Evolutionary conservation across 306 rosid genomes (phyloP).

Genomic region (Phaseolus lunatus): DNA sequence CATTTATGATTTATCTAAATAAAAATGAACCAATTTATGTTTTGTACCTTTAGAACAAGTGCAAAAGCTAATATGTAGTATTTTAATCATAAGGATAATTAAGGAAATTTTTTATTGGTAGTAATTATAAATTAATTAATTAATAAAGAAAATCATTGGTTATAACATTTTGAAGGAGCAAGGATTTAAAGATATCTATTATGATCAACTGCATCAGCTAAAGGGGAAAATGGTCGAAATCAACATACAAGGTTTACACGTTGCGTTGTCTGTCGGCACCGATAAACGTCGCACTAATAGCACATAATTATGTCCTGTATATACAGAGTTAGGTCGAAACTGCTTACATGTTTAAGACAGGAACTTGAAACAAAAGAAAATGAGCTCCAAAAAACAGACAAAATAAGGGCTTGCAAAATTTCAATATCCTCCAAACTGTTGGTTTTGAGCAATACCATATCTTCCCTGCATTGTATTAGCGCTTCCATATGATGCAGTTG

Average conservation of each 20-base stretch:
- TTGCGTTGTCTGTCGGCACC: neutral
- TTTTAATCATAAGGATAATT: neutral
- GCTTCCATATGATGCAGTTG: conserved; percentile 64
- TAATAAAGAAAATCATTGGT: neutral
- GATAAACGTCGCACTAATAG: conserved; percentile 38
- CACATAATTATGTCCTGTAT: conserved; percentile 43
- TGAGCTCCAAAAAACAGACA: neutral
- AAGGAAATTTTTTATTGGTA: neutral
- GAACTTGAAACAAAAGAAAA: conserved; percentile 12
- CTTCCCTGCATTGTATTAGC: conserved; percentile 56
- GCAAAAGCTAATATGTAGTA: no score
- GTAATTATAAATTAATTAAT: neutral
- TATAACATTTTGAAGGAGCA: neutral
- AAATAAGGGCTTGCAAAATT: conserved; percentile 12
- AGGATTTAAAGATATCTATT: neutral
- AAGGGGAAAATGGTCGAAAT: neutral
- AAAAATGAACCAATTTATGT: no score
- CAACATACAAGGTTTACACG: neutral
- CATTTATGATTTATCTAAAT: no score
- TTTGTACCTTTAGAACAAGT: no score
- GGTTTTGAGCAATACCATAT: conserved; percentile 58
- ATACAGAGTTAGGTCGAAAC: conserved; percentile 32
- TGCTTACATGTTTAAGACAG: conserved; percentile 11
- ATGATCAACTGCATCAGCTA: neutral
- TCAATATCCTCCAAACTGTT: conserved; percentile 58